Conservation (phyloP, 805 yeast genomes). For the Candida sakaeoensis region DNA sequence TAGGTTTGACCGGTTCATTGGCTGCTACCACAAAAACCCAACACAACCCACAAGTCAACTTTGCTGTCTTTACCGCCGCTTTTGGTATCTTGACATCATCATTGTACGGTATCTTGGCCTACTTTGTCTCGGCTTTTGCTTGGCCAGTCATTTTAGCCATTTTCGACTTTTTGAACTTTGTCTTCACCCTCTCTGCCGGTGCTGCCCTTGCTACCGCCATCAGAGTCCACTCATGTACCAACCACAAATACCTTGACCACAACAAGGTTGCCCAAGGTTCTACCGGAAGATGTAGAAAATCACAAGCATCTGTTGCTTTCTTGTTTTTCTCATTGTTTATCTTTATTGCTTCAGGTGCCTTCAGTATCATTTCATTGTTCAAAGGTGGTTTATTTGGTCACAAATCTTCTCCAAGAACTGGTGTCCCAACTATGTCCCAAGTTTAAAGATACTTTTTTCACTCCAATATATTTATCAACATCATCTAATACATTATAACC, state of each 20-base stretch:
- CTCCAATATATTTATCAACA: too few species aligned
- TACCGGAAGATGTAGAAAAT: slow-evolving; percentile 86
- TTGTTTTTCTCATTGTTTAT: slow-evolving; percentile 78
- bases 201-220: slow-evolving; percentile 90
- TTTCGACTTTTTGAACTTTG: slow-evolving; percentile 82
- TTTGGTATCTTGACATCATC: slow-evolving; percentile 81
- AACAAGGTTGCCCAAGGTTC: slow-evolving; percentile 77
- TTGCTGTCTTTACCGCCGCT: slow-evolving; percentile 81
- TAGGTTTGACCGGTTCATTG: slow-evolving; percentile 89
- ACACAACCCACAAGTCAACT: slow-evolving; percentile 78
- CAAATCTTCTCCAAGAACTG: slow-evolving; percentile 56
- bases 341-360: slow-evolving; percentile 61
- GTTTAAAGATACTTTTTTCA: too few species aligned
- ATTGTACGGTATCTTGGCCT: slow-evolving; percentile 74
- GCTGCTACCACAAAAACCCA: slow-evolving; percentile 56
- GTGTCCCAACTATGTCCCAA: slow-evolving; percentile 88
- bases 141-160: slow-evolving; percentile 77
- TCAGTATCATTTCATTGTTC: slow-evolving; percentile 55
- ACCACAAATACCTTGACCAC: slow-evolving; percentile 55
- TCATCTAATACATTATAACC: too few species aligned
- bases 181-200: slow-evolving; percentile 93
- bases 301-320: slow-evolving; percentile 82
- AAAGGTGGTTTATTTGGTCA: slow-evolving; percentile 47
- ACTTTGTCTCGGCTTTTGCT: slow-evolving; percentile 72
- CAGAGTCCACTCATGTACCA: slow-evolving; percentile 80